Evolutionary conservation across 2,329 filamentous ascomycete species (phyloP).

Genomic region (Stachybotrys chartarum): DNA sequence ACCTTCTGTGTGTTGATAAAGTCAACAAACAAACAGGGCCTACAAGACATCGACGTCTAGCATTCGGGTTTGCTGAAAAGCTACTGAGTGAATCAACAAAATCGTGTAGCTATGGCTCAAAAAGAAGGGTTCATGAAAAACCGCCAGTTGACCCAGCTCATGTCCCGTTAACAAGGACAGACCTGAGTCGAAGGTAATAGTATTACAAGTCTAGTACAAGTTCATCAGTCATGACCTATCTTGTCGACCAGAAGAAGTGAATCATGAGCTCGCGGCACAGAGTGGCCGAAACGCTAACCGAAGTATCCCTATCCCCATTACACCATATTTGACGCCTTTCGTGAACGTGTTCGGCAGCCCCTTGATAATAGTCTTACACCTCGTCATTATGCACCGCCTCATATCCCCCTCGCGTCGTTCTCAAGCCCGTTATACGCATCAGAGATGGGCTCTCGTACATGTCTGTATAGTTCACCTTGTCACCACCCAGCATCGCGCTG

Average conservation of each 20-base stretch:
- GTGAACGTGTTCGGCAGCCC: background rate
- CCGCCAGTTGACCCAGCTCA: too few relatives aligned
- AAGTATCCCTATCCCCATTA: background rate
- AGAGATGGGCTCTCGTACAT: slow-evolving; percentile 80
- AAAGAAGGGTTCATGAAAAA: too few relatives aligned
- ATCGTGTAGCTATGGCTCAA: too few relatives aligned
- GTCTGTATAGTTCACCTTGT: slow-evolving; percentile 75
- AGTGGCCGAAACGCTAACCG: background rate
- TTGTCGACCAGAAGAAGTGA: background rate
- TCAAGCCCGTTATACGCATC: slow-evolving; percentile 47
- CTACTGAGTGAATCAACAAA: too few relatives aligned
- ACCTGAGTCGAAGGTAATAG: background rate
- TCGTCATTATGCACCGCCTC: slow-evolving; percentile 55
- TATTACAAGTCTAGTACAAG: background rate
- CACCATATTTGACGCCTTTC: background rate
- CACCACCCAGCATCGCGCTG: slow-evolving; percentile 67
- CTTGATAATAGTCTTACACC: slow-evolving; percentile 14
- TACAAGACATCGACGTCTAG: too few relatives aligned
- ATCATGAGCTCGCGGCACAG: background rate
- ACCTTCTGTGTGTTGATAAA: too few relatives aligned
- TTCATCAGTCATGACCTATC: background rate
- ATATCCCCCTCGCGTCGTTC: slow-evolving; percentile 49
- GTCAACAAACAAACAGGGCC: too few relatives aligned
- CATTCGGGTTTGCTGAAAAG: too few relatives aligned
- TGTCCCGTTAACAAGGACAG: too few relatives aligned